Evolutionary conservation across 2,329 filamentous ascomycete genomes (phyloP), one percentile per base, ranked within the genome.

Genomic region (Pseudocercospora fijiensis): DNA sequence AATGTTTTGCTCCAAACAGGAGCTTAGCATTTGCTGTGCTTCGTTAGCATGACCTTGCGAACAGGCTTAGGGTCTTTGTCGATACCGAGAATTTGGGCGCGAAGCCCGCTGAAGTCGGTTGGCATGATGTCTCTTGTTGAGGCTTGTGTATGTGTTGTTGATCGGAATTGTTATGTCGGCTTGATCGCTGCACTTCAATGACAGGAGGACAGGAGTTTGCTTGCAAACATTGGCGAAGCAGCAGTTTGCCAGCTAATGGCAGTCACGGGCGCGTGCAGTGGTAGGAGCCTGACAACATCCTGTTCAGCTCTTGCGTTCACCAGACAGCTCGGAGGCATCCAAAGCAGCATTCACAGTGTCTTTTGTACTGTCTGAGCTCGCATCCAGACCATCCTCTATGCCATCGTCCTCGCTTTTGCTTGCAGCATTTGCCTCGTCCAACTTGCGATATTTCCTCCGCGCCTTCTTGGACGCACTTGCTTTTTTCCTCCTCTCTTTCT

Each of bases 401-500:
- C 37, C 43, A 18, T 20, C 55, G 22, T 28, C 30, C n/a, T 60
- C 41, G 27, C 10, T 45, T n/a, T 37, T 43, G 59, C 63, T 70
- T 16, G 57, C 67, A 24, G 69, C 73, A 69, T 81, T 82, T 55
- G 80, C 82, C 64, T 84, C 83, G 3, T 82, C 83, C 1, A 91
- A 76, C 72, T 83, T 83, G 65, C 83, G 83, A 73, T 94, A 94
- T 77, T 96, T 96, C 71, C 91, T 84, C 72, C 88, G 85, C 61
- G 85, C 87, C 84, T 97, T 97, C 80, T 97, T 96, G 4, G 82
- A 84, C 22, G 86, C 85, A 75, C 92, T 95, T 28, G 87, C 90
- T 72, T 90, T 88, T 78, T 86, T 90, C 79, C 85, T 89, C 66
- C 82, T 83, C 75, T 86, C 88, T 47, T 83, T 78, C 58, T 84